These are phyloP conservation scores for Auricularia cornea DNA, from an alignment of 768 basidiomycete species.

Conservation along the genomic window DNA sequence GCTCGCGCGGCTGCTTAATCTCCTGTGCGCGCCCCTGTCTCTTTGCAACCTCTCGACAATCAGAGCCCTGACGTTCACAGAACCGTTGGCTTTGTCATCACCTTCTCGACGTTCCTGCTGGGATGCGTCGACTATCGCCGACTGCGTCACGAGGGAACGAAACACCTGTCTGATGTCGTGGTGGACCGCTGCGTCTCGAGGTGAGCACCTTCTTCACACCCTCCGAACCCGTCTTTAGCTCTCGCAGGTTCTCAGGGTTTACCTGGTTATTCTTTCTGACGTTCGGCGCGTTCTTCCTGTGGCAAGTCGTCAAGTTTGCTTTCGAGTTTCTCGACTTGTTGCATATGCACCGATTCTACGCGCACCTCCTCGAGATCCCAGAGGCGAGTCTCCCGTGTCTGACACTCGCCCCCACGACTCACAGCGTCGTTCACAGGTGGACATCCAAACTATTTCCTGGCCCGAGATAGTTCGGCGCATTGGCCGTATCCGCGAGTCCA, in stretches of 20 bases:
- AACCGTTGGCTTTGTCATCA: conserved; percentile 95
- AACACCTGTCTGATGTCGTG: conserved; percentile 70
- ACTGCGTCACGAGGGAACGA: conserved; percentile 58
- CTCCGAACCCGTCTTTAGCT: neutral
- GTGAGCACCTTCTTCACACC: conserved; percentile 35
- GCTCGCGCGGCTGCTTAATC: conserved; percentile 81
- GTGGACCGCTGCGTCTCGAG: conserved; percentile 76
- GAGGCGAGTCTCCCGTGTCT: conserved; percentile 52
- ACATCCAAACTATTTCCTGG: conserved; percentile 98
- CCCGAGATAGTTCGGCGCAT: conserved; percentile 88
- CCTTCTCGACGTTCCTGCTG: conserved; percentile 93
- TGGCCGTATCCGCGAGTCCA: conserved; percentile 81
- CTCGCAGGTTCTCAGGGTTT: conserved; percentile 68
- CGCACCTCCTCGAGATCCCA: conserved; percentile 84
- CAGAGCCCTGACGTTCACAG: no score
- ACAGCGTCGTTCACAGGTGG: conserved; percentile 47
- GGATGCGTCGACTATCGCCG: conserved; percentile 91
- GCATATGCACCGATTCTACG: conserved; percentile 96
- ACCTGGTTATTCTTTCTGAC: conserved; percentile 76
- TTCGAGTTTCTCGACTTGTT: conserved; percentile 69
- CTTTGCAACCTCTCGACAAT: no score
- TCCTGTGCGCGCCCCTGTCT: conserved; percentile 52
- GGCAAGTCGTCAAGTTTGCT: conserved; percentile 78
- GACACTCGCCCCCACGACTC: conserved; percentile 7
- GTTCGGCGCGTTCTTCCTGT: conserved; percentile 81